These are phyloP conservation scores for Arxiozyma heterogenica DNA, from an alignment of 1,139 yeast species.

Conservation along the genomic window DNA sequence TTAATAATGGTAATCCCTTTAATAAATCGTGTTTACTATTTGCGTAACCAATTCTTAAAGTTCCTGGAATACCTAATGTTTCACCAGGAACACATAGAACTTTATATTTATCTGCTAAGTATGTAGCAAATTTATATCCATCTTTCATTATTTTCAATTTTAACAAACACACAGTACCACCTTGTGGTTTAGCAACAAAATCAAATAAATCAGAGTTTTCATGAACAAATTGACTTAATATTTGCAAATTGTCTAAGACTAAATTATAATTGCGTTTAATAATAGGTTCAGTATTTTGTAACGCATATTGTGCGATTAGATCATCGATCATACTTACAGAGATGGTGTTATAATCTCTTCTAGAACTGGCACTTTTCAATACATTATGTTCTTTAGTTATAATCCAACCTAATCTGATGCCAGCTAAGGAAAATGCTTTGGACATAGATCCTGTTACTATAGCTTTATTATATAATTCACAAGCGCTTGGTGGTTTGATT, in stretches of 20 bases:
- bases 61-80: slow-evolving; percentile 38
- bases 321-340: slow-evolving; percentile 45
- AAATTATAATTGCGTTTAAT: slow-evolving; percentile 35
- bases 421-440: slow-evolving; percentile 49
- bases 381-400: slow-evolving; percentile 33
- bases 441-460: slow-evolving; percentile 46
- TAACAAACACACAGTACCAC: slow-evolving; percentile 44
- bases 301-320: slow-evolving; percentile 38
- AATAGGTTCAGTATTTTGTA: slow-evolving; percentile 32
- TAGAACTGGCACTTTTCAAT: slow-evolving; percentile 32
- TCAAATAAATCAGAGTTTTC: slow-evolving; percentile 31
- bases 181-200: slow-evolving; percentile 38
- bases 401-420: slow-evolving; percentile 49
- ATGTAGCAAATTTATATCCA: slow-evolving; percentile 34
- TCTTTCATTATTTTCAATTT: slow-evolving; percentile 29
- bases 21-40: slow-evolving; percentile 35
- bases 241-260: slow-evolving; percentile 34
- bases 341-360: slow-evolving; percentile 47
- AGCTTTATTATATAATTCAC: slow-evolving; percentile 38
- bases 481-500: slow-evolving; percentile 35
- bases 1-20: slow-evolving; percentile 26
- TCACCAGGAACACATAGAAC: slow-evolving; percentile 47
- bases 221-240: slow-evolving; percentile 33
- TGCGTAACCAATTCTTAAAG: slow-evolving; percentile 45
- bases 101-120: slow-evolving; percentile 33